Base-by-base conservation (phyloP, 2,329 filamentous ascomycete genomes). In the Cryphonectria parasitica region DNA sequence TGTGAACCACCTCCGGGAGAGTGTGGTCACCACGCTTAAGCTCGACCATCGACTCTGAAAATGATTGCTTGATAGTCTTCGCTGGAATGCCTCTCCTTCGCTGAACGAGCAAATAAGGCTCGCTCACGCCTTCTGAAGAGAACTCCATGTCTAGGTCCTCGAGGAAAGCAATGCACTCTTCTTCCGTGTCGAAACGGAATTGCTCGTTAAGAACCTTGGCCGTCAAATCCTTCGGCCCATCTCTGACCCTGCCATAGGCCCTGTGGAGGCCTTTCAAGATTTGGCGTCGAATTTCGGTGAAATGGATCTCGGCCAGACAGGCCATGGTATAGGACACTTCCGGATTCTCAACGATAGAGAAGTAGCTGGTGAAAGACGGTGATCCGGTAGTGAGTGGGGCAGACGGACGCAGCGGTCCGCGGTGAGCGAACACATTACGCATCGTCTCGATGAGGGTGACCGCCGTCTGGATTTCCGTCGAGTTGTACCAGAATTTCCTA, bases 261-360 rank as follows among this genome's bases (percentile, higher is more conserved):
- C 81, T 83, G 66, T 86, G 84, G 31, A 91, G 80, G 22, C 86
- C 85, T 68, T 84, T 84, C 25, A 91, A 77, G 22, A 90, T 86
- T 17, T 85, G 83, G 68, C 88, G 87, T 56, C 90, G 88, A 43
- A 91, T 81, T 49, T 84, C 82, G 56, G 87, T 86, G 70, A 92
- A 91, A 75, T 90, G 88, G n/a, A 89, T 87, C 75, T 91, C 89
- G 8, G 89, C 89, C 71, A 92, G 87, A 74, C 90, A 91, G 19
- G 89, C 90, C 88, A 91, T 90, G 0, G 88, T 90, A 76, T 91
- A 92, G 0, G 90, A 91, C 2, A 90, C 86, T 22, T 82, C 79
- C 0, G 82, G 80, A 56, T 86, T 83, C 73, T 87, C 83, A 39
- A 91, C 81, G 64, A 91, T 89, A 34, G 85, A 82, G 75, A 91